Evolutionary conservation across 1,139 yeast species (phyloP).

Genomic region (Geotrichum klebahnii): DNA sequence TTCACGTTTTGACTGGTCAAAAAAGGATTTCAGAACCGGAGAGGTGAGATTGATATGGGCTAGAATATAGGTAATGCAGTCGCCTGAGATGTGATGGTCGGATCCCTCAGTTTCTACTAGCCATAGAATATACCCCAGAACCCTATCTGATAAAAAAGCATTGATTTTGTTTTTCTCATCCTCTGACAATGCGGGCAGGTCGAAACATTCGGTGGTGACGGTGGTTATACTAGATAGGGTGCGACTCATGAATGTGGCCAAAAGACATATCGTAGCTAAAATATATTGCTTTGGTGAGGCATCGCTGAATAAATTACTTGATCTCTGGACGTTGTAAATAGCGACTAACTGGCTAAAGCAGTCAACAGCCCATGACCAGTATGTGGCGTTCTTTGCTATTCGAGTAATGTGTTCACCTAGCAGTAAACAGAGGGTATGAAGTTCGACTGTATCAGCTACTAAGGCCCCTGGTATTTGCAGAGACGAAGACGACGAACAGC

Average conservation of each 20-base stretch:
- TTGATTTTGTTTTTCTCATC: slow-evolving; percentile 6
- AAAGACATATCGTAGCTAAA: slow-evolving; percentile 11
- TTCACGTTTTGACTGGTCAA: slow-evolving; percentile 11
- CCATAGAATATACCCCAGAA: slow-evolving; percentile 12
- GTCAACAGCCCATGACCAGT: slow-evolving; percentile 20
- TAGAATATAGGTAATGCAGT: slow-evolving; percentile 16
- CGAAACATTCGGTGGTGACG: background rate
- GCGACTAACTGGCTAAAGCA: slow-evolving; percentile 15
- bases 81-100: slow-evolving; percentile 19
- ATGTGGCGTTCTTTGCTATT: slow-evolving; percentile 19
- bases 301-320: background rate
- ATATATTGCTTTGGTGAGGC: slow-evolving; percentile 2
- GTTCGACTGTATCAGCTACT: background rate
- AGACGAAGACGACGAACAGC: slow-evolving; percentile 8
- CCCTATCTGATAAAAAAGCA: slow-evolving; percentile 12
- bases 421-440: slow-evolving; percentile 15
- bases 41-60: slow-evolving; percentile 12
- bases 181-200: slow-evolving; percentile 6
- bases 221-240: slow-evolving; percentile 1
- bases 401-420: slow-evolving; percentile 21
- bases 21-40: slow-evolving; percentile 9
- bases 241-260: slow-evolving; percentile 9
- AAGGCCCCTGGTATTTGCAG: background rate
- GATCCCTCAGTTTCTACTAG: slow-evolving; percentile 15
- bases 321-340: slow-evolving; percentile 8